Conservation (phyloP, 2,329 filamentous ascomycete species). For the Neopestalotiopsis sp. region DNA sequence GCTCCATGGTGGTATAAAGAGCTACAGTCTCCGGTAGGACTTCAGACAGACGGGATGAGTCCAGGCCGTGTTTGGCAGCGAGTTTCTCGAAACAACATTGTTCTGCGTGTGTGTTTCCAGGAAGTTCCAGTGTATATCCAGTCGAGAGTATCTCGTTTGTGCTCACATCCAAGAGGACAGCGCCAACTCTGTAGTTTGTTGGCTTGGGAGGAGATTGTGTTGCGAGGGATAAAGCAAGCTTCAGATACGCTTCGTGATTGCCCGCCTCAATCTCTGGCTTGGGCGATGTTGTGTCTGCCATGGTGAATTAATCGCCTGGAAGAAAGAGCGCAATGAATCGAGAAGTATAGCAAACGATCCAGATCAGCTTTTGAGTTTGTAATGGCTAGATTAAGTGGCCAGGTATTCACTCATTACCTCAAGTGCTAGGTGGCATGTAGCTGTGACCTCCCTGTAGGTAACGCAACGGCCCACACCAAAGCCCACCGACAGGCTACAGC, state of each 20-base stretch:
- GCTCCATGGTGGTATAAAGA: conserved; percentile 94
- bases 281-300: conserved; percentile 20
- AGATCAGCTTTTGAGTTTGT: too few species aligned
- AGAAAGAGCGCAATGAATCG: not conserved
- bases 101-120: conserved; percentile 95
- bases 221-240: conserved; percentile 76
- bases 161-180: conserved; percentile 72
- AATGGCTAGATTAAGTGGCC: too few species aligned
- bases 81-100: conserved; percentile 88
- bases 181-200: conserved; percentile 93
- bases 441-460: too few species aligned
- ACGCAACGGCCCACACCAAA: not conserved
- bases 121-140: conserved; percentile 88
- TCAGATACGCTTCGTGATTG: conserved; percentile 62
- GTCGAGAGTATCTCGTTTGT: conserved; percentile 70
- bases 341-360: not conserved
- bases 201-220: conserved; percentile 81
- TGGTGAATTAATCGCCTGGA: conserved; percentile 12
- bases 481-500: not conserved
- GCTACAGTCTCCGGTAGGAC: conserved; percentile 59
- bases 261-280: conserved; percentile 33
- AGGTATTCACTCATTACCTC: too few species aligned
- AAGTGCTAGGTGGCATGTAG: too few species aligned
- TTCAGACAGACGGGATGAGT: conserved; percentile 59
- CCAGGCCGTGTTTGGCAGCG: conserved; percentile 48